phyloP scores from a whole-genome alignment of 208 protist species.

The Leishmania tarentolae region DNA sequence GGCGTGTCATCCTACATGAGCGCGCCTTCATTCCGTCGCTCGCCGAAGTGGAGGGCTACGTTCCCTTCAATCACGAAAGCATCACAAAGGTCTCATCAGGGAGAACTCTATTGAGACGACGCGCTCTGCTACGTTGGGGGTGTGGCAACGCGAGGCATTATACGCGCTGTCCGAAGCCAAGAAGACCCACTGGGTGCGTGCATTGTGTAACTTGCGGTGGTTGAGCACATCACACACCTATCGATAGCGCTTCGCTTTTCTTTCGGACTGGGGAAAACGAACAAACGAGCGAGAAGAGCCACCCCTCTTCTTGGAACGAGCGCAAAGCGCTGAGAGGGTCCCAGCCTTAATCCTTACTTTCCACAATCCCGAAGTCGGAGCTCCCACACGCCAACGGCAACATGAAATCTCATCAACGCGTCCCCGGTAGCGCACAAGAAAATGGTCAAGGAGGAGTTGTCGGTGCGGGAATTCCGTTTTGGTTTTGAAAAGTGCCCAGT shows the following conservation, averaged over 20 bases:
- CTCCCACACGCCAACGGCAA: not conserved
- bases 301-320: not conserved
- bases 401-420: not conserved
- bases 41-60: not conserved
- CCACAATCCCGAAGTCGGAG: not conserved
- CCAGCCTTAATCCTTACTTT: not conserved
- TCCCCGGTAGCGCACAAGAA: not conserved
- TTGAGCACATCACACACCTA: no score
- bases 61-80: not conserved
- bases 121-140: not conserved
- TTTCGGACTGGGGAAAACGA: not conserved
- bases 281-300: not conserved
- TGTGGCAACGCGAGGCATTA: not conserved
- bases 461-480: not conserved
- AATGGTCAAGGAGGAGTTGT: not conserved
- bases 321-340: not conserved
- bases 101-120: not conserved
- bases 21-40: not conserved
- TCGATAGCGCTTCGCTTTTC: no score
- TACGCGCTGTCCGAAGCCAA: not conserved
- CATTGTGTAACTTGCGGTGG: not conserved
- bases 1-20: not conserved
- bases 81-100: not conserved
- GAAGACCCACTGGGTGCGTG: not conserved
- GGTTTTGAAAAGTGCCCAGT: not conserved